phyloP scores from a whole-genome alignment of 2,329 filamentous ascomycete species.

The Samsoniella hepiali region DNA sequence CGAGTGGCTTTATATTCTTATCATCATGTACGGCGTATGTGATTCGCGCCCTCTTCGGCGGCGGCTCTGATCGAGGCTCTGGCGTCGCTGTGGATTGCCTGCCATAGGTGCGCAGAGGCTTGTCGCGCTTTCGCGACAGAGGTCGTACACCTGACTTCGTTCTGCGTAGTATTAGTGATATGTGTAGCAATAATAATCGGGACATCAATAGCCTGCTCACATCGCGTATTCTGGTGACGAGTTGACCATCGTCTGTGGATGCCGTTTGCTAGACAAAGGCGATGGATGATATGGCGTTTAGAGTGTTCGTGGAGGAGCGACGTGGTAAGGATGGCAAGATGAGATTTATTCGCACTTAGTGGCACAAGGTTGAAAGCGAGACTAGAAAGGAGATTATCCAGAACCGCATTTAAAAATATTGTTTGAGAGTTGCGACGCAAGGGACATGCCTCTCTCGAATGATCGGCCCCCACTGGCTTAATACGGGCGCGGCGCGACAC shows the following conservation, averaged over 20 bases:
- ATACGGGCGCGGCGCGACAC: constrained; percentile 8
- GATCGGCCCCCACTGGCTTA: neutral
- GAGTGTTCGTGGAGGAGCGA: neutral
- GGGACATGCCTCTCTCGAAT: neutral
- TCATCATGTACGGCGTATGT: neutral
- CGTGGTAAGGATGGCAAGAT: neutral
- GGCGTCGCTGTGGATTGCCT: constrained; percentile 29
- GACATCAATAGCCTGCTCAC: constrained; percentile 18
- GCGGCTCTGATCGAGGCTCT: constrained; percentile 27
- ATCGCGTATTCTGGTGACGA: constrained; percentile 32
- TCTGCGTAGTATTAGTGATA: constrained; percentile 26
- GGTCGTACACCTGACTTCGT: constrained; percentile 29
- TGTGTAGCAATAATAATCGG: neutral
- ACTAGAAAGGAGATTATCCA: neutral
- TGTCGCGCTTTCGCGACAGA: constrained; percentile 30
- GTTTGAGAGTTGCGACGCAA: neutral
- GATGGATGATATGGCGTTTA: neutral
- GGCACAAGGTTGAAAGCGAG: no score
- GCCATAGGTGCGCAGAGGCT: constrained; percentile 40
- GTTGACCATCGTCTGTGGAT: constrained; percentile 22
- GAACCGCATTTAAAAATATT: constrained; percentile 2
- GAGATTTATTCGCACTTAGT: neutral
- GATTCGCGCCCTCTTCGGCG: constrained; percentile 27
- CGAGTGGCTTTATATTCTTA: constrained; percentile 10
- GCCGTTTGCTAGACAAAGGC: neutral